Evolutionary conservation across 768 basidiomycete genomes (phyloP).

Genomic region (Termitomyces sp.): DNA sequence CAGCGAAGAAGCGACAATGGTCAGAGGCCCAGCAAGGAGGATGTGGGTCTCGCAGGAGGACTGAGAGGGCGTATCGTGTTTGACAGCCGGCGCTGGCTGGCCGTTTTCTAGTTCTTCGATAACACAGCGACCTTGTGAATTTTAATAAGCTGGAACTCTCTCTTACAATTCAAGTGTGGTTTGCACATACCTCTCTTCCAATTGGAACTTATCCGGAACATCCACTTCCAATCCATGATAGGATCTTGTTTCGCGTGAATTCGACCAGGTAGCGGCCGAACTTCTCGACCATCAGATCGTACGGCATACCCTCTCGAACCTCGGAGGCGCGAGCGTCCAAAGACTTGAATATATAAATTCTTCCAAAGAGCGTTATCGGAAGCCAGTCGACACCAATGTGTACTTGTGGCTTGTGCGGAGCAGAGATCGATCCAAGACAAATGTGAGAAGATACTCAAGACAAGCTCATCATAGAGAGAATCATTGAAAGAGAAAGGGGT

Average conservation of each 20-base stretch:
- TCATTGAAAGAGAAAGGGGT: conserved; percentile 41
- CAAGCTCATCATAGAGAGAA: conserved; percentile 69
- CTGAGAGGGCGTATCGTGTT: not conserved
- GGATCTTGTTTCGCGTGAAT: conserved; percentile 30
- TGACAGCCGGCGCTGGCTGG: not conserved
- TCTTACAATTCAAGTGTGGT: not conserved
- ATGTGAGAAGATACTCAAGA: conserved; percentile 69
- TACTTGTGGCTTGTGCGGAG: conserved; percentile 52
- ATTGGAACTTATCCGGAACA: conserved; percentile 81
- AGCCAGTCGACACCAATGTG: conserved; percentile 63
- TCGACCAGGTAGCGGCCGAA: conserved; percentile 55
- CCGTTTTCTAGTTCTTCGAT: conserved; percentile 32
- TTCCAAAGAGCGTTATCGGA: conserved; percentile 75
- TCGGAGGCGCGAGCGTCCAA: conserved; percentile 62
- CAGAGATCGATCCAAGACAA: conserved; percentile 68
- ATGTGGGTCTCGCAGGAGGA: conserved; percentile 32
- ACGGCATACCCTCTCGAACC: conserved; percentile 61
- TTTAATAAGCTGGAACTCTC: not conserved
- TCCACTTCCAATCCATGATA: conserved; percentile 74
- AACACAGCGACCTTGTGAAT: conserved; percentile 56
- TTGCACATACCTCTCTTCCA: conserved; percentile 64
- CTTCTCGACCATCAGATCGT: conserved; percentile 50
- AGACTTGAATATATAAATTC: conserved; percentile 55
- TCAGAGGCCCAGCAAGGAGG: conserved; percentile 55
- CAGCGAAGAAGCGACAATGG: conserved; percentile 50